Conservation (phyloP, 2,329 filamentous ascomycete genomes). For the Hymenoscyphus scutula region DNA sequence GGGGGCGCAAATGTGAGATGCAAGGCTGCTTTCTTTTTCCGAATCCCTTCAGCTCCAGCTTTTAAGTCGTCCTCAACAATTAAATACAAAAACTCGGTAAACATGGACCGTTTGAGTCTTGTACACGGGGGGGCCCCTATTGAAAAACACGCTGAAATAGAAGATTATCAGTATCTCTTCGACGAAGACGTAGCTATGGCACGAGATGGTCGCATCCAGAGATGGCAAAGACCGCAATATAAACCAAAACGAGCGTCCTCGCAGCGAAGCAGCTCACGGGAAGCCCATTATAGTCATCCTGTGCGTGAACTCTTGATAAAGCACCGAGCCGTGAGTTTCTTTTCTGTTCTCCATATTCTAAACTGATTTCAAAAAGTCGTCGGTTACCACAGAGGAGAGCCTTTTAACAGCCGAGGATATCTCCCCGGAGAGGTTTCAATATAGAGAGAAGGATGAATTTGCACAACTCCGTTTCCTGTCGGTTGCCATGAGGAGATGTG, state of each 20-base stretch:
- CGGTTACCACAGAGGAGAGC: background rate
- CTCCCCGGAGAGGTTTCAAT: background rate
- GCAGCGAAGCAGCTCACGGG: background rate
- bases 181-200: background rate
- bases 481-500: background rate
- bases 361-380: background rate
- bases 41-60: no score
- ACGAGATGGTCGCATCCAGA: background rate
- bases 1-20: no score
- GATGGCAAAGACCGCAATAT: background rate
- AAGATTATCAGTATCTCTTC: background rate
- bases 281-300: background rate
- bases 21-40: no score
- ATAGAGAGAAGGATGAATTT: background rate
- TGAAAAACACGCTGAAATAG: background rate
- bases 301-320: background rate
- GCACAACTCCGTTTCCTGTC: background rate
- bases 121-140: background rate
- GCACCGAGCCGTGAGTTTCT: background rate
- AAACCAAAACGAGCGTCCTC: no score
- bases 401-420: background rate
- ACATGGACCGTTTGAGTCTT: background rate
- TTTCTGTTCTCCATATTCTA: background rate
- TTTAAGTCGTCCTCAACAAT: no score
- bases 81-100: no score